Conservation (phyloP, 2,329 filamentous ascomycete genomes). For the Penicillium rolfsii region DNA sequence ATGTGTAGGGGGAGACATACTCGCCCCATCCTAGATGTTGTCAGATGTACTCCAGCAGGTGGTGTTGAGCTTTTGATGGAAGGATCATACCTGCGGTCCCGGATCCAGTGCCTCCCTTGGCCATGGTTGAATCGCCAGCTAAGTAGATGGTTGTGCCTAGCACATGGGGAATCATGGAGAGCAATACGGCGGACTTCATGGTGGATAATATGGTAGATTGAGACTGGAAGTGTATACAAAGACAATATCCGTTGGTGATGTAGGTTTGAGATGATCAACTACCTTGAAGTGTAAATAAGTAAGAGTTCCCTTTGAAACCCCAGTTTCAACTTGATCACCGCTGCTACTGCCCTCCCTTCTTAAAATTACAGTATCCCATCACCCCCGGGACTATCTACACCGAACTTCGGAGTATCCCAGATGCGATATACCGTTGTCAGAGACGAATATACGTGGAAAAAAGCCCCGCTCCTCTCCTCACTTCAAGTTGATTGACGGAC, state of each 20-base stretch:
- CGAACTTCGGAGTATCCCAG: not conserved
- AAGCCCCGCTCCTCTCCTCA: constrained; percentile 7
- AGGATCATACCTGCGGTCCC: constrained; percentile 29
- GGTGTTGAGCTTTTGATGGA: not conserved
- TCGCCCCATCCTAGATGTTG: constrained; percentile 61
- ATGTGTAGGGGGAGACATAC: constrained; percentile 58
- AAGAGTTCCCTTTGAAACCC: not conserved
- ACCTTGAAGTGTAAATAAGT: not conserved
- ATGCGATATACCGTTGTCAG: not conserved
- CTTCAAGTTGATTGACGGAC: constrained; percentile 1
- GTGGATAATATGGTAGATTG: not conserved
- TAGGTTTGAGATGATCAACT: not conserved
- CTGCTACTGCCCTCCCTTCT: not conserved
- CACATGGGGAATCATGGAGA: constrained; percentile 30
- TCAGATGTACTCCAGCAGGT: not conserved
- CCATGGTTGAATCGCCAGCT: constrained; percentile 44
- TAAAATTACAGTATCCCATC: not conserved
- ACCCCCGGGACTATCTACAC: constrained; percentile 3
- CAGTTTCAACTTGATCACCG: not conserved
- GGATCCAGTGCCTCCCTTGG: constrained; percentile 27
- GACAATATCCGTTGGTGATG: not conserved
- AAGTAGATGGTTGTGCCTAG: constrained; percentile 36
- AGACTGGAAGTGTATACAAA: not conserved
- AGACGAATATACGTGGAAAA: constrained; percentile 24
- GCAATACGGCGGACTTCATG: constrained; percentile 30